These are phyloP conservation scores for Amphichorda felina DNA, from an alignment of 2,329 filamentous ascomycete genomes.

Conservation along the genomic window DNA sequence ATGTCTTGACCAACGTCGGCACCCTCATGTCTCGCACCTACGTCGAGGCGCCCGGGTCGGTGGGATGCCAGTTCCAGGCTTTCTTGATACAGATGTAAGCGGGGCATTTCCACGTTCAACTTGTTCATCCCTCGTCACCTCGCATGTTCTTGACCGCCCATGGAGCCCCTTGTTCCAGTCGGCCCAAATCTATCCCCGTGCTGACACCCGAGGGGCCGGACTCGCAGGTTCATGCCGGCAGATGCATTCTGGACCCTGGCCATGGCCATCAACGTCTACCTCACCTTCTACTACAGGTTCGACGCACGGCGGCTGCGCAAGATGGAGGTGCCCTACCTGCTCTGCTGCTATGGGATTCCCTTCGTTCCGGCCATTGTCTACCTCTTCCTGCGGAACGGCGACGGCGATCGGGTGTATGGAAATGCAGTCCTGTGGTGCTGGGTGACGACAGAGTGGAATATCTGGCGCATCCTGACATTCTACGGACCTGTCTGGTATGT, in stretches of 20 bases:
- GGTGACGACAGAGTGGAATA: conserved; percentile 51
- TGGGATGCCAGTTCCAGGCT: conserved; percentile 60
- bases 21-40: conserved; percentile 60
- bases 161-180: no score
- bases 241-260: conserved; percentile 63
- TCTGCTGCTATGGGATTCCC: conserved; percentile 57
- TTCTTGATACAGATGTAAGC: conserved; percentile 74
- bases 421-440: conserved; percentile 71
- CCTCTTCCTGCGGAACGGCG: conserved; percentile 41
- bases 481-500: conserved; percentile 50
- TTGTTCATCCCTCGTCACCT: no score
- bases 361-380: conserved; percentile 52
- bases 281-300: conserved; percentile 64
- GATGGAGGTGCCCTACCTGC: conserved; percentile 56
- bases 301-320: conserved; percentile 46
- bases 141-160: no score
- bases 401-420: conserved; percentile 49
- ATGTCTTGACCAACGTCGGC: conserved; percentile 65
- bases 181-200: no score
- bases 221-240: conserved; percentile 60
- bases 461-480: conserved; percentile 57
- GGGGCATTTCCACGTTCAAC: no score
- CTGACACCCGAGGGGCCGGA: no score
- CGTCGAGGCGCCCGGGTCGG: conserved; percentile 31
- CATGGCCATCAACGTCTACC: conserved; percentile 70